phyloP scores from a whole-genome alignment of 179 eudicot genomes.

The Nepenthes alata region DNA sequence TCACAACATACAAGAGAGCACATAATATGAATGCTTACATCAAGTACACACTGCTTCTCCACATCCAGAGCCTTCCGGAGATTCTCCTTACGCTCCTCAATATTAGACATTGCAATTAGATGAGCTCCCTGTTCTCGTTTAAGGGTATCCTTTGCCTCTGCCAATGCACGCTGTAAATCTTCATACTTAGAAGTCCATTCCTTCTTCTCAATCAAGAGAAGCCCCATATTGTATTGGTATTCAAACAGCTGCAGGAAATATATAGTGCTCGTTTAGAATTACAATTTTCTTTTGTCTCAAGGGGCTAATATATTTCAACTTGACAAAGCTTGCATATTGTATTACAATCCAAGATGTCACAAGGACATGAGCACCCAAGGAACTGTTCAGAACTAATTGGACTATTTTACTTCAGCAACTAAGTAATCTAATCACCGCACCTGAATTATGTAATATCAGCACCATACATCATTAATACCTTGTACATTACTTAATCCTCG shows the following conservation, averaged over 20 bases:
- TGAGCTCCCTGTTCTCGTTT: conserved; percentile 78
- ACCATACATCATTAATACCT: too few species aligned
- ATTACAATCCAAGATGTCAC: too few species aligned
- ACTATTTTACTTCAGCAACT: too few species aligned
- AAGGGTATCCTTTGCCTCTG: conserved; percentile 45
- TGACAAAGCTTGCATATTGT: too few species aligned
- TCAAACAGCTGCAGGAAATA: conserved; percentile 51
- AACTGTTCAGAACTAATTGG: too few species aligned
- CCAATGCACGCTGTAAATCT: conserved; percentile 41
- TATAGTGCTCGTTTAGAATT: neutral
- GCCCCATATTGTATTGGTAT: conserved; percentile 89
- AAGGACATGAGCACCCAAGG: too few species aligned
- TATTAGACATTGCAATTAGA: conserved; percentile 50
- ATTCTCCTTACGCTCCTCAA: conserved; percentile 69
- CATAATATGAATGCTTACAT: conserved; percentile 34
- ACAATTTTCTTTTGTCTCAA: neutral
- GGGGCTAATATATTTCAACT: neutral
- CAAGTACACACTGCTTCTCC: conserved; percentile 68
- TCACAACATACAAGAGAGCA: neutral
- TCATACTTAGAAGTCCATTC: conserved; percentile 53
- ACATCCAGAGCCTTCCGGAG: conserved; percentile 64
- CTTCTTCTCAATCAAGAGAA: conserved; percentile 76
- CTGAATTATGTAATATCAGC: too few species aligned
- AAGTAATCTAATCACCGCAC: too few species aligned
- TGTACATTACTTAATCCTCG: too few species aligned